phyloP scores from a whole-genome alignment of 116 monocot genomes.

The Cymodocea nodosa region DNA sequence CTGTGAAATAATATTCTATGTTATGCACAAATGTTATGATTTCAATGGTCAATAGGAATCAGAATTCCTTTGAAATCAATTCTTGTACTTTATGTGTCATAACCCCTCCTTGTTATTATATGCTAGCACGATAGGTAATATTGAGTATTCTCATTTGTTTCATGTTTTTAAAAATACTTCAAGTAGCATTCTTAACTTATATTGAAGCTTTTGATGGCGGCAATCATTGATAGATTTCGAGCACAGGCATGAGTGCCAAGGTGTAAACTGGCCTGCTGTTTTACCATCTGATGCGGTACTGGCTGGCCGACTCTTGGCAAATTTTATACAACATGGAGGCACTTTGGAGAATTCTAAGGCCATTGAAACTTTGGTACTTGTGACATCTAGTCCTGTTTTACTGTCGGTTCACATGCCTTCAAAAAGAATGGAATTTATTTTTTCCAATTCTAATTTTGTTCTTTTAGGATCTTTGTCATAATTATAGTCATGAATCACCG shows the following conservation, averaged over 20 bases:
- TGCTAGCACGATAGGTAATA: too few relatives aligned
- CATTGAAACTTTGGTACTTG: slow-evolving; percentile 28
- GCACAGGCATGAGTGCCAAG: slow-evolving; percentile 95
- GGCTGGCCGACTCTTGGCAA: slow-evolving; percentile 54
- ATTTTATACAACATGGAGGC: slow-evolving; percentile 24
- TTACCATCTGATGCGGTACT: slow-evolving; percentile 79
- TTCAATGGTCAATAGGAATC: too few relatives aligned
- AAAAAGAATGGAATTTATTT: not conserved
- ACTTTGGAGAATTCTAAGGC: slow-evolving; percentile 9
- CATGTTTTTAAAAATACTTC: too few relatives aligned
- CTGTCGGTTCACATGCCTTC: not conserved
- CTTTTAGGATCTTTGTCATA: slow-evolving; percentile 62
- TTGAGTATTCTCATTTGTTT: too few relatives aligned
- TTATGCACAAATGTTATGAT: too few relatives aligned
- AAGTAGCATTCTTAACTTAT: too few relatives aligned
- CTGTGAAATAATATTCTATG: too few relatives aligned
- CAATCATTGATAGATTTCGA: slow-evolving; percentile 35
- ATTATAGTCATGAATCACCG: slow-evolving; percentile 41
- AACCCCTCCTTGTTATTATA: too few relatives aligned
- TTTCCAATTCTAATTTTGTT: slow-evolving; percentile 1
- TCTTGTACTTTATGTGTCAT: too few relatives aligned
- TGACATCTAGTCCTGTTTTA: not conserved
- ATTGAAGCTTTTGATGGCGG: not conserved
- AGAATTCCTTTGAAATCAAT: too few relatives aligned
- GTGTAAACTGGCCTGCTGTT: slow-evolving; percentile 72